Base-by-base conservation (phyloP, 1,284 basidiomycete species). In the Porodaedalea pini region DNA sequence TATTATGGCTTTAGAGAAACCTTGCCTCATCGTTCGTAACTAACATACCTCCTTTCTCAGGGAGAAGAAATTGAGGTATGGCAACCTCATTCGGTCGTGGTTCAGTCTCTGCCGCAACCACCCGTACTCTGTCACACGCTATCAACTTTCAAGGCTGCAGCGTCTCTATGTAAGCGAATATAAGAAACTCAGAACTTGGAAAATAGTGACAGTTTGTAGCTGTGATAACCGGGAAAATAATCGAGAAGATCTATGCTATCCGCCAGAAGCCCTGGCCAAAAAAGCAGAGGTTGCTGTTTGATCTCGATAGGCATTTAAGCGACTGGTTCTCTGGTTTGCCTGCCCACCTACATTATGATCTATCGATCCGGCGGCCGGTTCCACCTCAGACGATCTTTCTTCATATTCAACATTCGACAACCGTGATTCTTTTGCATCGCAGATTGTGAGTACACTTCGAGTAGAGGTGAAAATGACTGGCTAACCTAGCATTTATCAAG, bases 401-500 rank as follows among this genome's bases (percentile, higher is more conserved):
- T 31, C 88, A 94, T 64, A 78, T 90, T 53, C 79, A 88, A 64
- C 92, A 93, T 68, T 91, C 88, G 80, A 82, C 81, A 8, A 79
- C 87, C 11, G 82, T 93, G 4, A 75, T 93, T 17, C 74, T 93
- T 31, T 75, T 93, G 31, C 83, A 93, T 69, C 81, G 92, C 39
- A 89, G 88, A 19, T 93, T 90, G 88, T 91, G 68, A 76, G 89
- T 78, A 27, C 7, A 25, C 29, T 52, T 48, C 41, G 15, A 1
- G 3, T 39, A 11, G 7, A 40, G 7, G 17, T 11, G 17, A 3
- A 36, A 13, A n/a, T 7, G n/a, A 58, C 19, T 36, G 10, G 11
- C 32, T 25, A 27, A 44, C n/a, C 10, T 39, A 2, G 27, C 17
- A 11, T 7, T 25, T 19, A 36, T 44, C 6, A 13, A 57, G 56